Evolutionary conservation across 208 protist species (phyloP).

Genomic region (Acanthamoeba lenticulata): DNA sequence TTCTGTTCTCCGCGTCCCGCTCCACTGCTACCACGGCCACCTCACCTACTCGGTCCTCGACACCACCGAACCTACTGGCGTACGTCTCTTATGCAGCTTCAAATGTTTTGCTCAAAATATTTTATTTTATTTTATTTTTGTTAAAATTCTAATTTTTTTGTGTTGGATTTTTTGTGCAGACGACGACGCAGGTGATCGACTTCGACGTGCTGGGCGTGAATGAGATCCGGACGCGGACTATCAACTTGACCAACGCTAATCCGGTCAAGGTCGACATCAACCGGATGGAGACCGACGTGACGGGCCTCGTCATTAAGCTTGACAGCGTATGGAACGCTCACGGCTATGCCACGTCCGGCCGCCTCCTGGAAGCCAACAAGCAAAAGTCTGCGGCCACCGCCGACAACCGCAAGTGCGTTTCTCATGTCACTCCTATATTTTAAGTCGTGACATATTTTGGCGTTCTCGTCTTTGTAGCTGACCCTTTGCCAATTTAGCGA

Average conservation of each 20-base stretch:
- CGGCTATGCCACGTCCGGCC: constrained; percentile 34
- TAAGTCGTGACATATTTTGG: too few relatives aligned
- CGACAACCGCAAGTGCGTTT: background rate
- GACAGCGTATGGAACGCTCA: constrained; percentile 63
- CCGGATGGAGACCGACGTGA: constrained; percentile 21
- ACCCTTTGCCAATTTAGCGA: background rate
- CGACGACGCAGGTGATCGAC: constrained; percentile 29
- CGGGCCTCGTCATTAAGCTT: constrained; percentile 44
- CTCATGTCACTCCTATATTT: too few relatives aligned
- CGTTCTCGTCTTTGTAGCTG: too few relatives aligned
- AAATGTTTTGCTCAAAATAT: too few relatives aligned
- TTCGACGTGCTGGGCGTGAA: constrained; percentile 66
- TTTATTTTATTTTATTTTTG: too few relatives aligned
- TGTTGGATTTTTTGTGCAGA: background rate
- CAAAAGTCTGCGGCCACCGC: background rate
- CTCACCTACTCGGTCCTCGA: constrained; percentile 58
- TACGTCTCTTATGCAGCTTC: background rate
- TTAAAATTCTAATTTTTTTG: too few relatives aligned
- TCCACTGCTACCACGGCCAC: constrained; percentile 59
- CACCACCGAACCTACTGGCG: background rate
- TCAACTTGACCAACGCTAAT: constrained; percentile 64
- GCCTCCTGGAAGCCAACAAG: constrained; percentile 22
- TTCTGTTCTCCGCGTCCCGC: constrained; percentile 49
- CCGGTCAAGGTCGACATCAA: constrained; percentile 52
- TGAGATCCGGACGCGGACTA: constrained; percentile 60